phyloP scores from a whole-genome alignment of 179 eudicot species.

The Carnegiea gigantea region DNA sequence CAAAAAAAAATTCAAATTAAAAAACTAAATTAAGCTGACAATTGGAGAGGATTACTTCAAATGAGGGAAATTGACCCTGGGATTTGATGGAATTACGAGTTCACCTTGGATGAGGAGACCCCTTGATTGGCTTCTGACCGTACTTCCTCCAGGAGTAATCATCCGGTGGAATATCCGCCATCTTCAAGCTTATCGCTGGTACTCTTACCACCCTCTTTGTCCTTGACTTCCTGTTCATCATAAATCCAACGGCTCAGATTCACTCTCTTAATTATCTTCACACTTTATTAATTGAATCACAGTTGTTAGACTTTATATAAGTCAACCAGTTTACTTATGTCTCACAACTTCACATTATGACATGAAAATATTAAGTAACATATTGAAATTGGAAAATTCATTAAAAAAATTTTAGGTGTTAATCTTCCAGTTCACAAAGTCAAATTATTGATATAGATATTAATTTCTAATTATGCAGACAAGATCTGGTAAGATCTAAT shows the following conservation, averaged over 20 bases:
- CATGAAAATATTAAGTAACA: too few species aligned
- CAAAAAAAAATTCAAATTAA: neutral
- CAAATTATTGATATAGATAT: too few species aligned
- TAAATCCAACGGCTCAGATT: constrained; percentile 2
- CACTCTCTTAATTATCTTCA: neutral
- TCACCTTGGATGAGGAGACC: constrained; percentile 89
- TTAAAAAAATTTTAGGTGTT: too few species aligned
- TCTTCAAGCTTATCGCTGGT: constrained; percentile 68
- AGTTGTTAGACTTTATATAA: neutral
- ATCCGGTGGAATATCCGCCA: constrained; percentile 82
- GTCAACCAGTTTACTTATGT: neutral
- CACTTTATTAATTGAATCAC: neutral
- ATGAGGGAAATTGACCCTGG: neutral
- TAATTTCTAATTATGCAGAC: too few species aligned
- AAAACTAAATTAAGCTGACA: neutral
- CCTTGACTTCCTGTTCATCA: constrained; percentile 53
- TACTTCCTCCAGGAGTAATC: constrained; percentile 85
- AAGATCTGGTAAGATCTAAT: neutral
- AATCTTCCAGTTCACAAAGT: too few species aligned
- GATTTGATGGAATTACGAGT: neutral
- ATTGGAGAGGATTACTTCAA: neutral
- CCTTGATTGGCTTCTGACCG: constrained; percentile 84
- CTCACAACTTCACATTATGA: too few species aligned
- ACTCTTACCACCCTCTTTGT: constrained; percentile 71
- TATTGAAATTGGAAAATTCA: too few species aligned